Percentiles rank a stretch among this genome's conserved stretches.
phyloP scores from a whole-genome alignment of 2,329 filamentous ascomycete genomes.

The Sphaerulina musiva region DNA sequence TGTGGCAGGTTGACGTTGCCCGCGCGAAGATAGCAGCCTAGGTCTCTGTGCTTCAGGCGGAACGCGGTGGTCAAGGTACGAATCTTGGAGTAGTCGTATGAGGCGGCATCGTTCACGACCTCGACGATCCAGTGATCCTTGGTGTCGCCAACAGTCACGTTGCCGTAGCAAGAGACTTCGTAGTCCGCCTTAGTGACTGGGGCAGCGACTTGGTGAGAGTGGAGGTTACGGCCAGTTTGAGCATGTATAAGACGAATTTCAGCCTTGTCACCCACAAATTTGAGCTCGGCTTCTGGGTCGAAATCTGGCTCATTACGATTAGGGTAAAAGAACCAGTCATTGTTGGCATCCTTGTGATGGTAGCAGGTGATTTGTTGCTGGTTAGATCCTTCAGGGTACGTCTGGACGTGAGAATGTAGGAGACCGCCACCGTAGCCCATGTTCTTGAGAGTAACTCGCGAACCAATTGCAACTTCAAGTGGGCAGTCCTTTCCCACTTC shows the following conservation, averaged over 20 bases:
- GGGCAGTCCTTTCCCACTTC: slow-evolving; percentile 93
- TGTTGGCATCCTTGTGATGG: slow-evolving; percentile 99
- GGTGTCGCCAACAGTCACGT: slow-evolving; percentile 87
- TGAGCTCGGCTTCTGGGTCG: slow-evolving; percentile 60
- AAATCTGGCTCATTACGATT: slow-evolving; percentile 73
- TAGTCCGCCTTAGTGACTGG: slow-evolving; percentile 82
- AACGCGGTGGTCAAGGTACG: slow-evolving; percentile 91
- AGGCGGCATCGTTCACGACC: slow-evolving; percentile 82
- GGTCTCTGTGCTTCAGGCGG: slow-evolving; percentile 70
- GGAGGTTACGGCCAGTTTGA: slow-evolving; percentile 92
- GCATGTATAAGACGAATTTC: slow-evolving; percentile 83
- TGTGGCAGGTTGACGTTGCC: slow-evolving; percentile 95
- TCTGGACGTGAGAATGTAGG: slow-evolving; percentile 93
- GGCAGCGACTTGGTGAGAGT: slow-evolving; percentile 85
- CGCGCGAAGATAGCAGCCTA: slow-evolving; percentile 90
- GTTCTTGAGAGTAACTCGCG: slow-evolving; percentile 89
- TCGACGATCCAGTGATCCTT: slow-evolving; percentile 98
- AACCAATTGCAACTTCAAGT: slow-evolving; percentile 83
- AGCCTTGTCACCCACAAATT: slow-evolving; percentile 70
- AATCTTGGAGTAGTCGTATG: slow-evolving; percentile 73
- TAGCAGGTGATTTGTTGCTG: slow-evolving; percentile 99
- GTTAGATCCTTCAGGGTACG: slow-evolving; percentile 82
- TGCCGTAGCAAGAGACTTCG: slow-evolving; percentile 95
- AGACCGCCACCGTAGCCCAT: slow-evolving; percentile 98
- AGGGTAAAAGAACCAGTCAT: slow-evolving; percentile 99